phyloP scores from a whole-genome alignment of 2,329 filamentous ascomycete genomes.

The Penicillium sp. region DNA sequence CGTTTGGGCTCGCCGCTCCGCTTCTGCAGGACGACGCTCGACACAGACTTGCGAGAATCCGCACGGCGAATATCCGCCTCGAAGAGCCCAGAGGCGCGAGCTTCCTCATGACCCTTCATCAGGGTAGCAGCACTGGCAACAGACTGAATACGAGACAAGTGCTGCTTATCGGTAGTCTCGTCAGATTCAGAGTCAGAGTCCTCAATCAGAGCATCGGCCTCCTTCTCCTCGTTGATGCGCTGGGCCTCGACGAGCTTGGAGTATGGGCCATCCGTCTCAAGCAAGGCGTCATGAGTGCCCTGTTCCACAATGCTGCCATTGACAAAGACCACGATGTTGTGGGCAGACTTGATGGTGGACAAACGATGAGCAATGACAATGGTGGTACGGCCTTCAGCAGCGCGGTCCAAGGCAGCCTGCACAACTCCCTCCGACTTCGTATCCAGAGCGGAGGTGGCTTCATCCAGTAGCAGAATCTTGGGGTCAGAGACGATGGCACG shows the following conservation, averaged over 20 bases:
- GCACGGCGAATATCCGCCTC: conserved; percentile 40
- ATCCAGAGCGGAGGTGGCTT: conserved; percentile 89
- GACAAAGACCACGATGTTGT: conserved; percentile 94
- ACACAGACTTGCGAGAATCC: conserved; percentile 54
- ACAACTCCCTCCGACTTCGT: conserved; percentile 93
- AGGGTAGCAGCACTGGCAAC: conserved; percentile 27
- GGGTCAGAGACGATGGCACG: conserved; percentile 86
- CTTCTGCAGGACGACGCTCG: conserved; percentile 64
- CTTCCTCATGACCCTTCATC: conserved; percentile 26
- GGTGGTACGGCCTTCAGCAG: conserved; percentile 80
- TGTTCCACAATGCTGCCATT: conserved; percentile 85
- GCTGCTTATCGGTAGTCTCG: conserved; percentile 23
- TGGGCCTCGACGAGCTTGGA: conserved; percentile 83
- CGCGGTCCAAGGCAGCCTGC: conserved; percentile 83
- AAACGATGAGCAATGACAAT: conserved; percentile 94
- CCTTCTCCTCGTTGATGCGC: conserved; percentile 61
- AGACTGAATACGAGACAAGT: conserved; percentile 33
- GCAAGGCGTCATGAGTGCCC: conserved; percentile 75
- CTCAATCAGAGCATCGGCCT: conserved; percentile 29
- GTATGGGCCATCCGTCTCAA: conserved; percentile 69
- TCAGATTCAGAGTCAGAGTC: conserved; percentile 21
- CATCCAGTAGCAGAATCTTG: conserved; percentile 86
- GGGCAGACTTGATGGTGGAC: conserved; percentile 87
- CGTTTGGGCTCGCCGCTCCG: conserved; percentile 46
- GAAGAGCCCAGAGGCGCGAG: conserved; percentile 5